phyloP scores from a whole-genome alignment of 129 eudicot species.

The Ambrosia trifida region DNA sequence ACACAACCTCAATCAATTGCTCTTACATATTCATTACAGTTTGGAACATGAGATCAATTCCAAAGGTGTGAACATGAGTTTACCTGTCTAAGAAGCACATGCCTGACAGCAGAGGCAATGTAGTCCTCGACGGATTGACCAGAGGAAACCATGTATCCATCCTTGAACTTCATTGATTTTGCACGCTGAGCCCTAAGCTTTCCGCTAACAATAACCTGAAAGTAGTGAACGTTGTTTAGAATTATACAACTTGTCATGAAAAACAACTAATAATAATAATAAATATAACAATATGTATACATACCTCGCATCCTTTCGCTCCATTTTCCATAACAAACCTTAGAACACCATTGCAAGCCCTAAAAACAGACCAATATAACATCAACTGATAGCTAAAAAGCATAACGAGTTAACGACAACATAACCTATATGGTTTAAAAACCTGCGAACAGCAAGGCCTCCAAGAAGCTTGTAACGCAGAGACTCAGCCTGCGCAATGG shows the following conservation, averaged over 20 bases:
- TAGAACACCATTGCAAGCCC: too few species aligned
- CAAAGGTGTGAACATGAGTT: neutral
- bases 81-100: conserved; percentile 78
- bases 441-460: conserved; percentile 77
- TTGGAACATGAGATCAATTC: neutral
- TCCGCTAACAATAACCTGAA: conserved; percentile 73
- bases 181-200: conserved; percentile 84
- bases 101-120: conserved; percentile 74
- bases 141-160: conserved; percentile 71
- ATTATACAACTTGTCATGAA: neutral
- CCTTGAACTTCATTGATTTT: conserved; percentile 77
- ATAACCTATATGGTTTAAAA: neutral
- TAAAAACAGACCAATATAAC: neutral
- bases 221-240: neutral
- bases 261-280: too few species aligned
- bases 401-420: neutral
- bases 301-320: conserved; percentile 81
- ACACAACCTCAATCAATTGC: neutral
- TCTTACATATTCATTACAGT: neutral
- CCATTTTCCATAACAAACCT: conserved; percentile 77
- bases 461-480: conserved; percentile 76
- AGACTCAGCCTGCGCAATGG: conserved; percentile 72
- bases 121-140: conserved; percentile 79
- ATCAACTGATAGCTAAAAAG: neutral
- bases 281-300: neutral